phyloP scores from a whole-genome alignment of 106 monocot species.

The Chionographis japonica region DNA sequence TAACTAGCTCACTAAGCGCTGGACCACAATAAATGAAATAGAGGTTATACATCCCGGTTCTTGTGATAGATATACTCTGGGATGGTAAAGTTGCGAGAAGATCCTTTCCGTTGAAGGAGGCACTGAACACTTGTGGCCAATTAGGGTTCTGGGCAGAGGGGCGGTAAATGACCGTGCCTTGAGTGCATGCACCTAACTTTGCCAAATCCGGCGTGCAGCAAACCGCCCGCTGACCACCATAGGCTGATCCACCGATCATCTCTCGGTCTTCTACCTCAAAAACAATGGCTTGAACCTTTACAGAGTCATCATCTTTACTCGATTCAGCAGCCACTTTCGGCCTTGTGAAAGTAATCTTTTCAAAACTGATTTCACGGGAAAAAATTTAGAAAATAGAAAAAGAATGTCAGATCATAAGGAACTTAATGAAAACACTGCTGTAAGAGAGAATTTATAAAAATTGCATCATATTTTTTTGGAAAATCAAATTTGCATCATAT shows the following conservation, averaged over 20 bases:
- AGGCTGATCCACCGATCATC: constrained; percentile 82
- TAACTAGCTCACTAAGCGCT: constrained; percentile 45
- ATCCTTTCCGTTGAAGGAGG: constrained; percentile 56
- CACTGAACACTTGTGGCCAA: constrained; percentile 70
- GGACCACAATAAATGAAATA: constrained; percentile 80
- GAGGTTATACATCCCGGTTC: constrained; percentile 86
- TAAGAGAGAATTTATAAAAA: too few species aligned
- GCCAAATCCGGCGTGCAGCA: constrained; percentile 96
- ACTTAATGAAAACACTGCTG: background rate
- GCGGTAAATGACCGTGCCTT: constrained; percentile 66
- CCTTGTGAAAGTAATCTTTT: constrained; percentile 71
- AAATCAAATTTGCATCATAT: too few species aligned
- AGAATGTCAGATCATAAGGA: background rate
- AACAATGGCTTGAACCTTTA: constrained; percentile 70
- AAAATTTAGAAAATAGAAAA: background rate
- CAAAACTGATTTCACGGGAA: constrained; percentile 47
- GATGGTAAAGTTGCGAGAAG: constrained; percentile 53
- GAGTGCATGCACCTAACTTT: constrained; percentile 70
- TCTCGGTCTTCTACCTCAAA: constrained; percentile 92
- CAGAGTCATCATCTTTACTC: constrained; percentile 30
- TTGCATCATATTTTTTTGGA: too few species aligned
- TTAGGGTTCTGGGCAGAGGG: constrained; percentile 54
- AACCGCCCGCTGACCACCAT: constrained; percentile 89
- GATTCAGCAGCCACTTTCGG: constrained; percentile 40
- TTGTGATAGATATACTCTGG: constrained; percentile 46